A percentile compares a stretch with the other conserved stretches of the same genome.
Evolutionary conservation across 1,139 yeast genomes (phyloP).

Genomic region (Kodamaea derodonti): DNA sequence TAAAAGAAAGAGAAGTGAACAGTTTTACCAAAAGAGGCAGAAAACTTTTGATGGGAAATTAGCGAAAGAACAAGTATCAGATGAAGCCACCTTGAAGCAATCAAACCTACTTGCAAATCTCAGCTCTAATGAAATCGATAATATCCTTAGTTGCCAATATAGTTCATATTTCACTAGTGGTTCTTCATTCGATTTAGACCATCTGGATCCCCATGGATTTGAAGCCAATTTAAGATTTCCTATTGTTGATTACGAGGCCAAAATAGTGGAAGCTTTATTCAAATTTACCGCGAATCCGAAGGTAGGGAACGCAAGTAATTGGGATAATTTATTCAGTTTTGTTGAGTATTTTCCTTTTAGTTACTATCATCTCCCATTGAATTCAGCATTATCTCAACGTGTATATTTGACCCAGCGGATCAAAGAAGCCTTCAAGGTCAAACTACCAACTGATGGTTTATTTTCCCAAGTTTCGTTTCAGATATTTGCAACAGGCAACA

Average conservation of each 20-base stretch:
- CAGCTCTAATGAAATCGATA: slow-evolving; percentile 12
- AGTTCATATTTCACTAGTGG: slow-evolving; percentile 19
- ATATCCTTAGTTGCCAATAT: slow-evolving; percentile 19
- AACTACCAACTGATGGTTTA: neutral
- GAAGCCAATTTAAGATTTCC: slow-evolving; percentile 17
- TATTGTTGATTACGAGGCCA: slow-evolving; percentile 18
- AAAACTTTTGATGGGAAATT: neutral
- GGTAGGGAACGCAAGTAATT: neutral
- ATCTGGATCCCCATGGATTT: slow-evolving; percentile 5
- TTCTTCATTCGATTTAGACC: slow-evolving; percentile 14
- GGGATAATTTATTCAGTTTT: slow-evolving; percentile 7
- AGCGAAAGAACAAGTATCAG: neutral
- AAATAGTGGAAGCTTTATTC: slow-evolving; percentile 19
- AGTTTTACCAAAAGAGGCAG: slow-evolving; percentile 2
- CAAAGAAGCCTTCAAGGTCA: slow-evolving; percentile 1
- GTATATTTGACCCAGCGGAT: slow-evolving; percentile 4
- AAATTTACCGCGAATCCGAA: neutral
- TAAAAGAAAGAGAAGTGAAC: neutral
- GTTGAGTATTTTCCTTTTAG: slow-evolving; percentile 7
- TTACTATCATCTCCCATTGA: slow-evolving; percentile 6
- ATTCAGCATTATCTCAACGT: slow-evolving; percentile 7
- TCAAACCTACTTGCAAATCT: neutral
- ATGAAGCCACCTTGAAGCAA: neutral
- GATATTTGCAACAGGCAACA: slow-evolving; percentile 18
- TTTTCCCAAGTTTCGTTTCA: slow-evolving; percentile 12